Evolutionary conservation across 108 stramenopile species (phyloP).

Genomic region (Skeletonema costatum): DNA sequence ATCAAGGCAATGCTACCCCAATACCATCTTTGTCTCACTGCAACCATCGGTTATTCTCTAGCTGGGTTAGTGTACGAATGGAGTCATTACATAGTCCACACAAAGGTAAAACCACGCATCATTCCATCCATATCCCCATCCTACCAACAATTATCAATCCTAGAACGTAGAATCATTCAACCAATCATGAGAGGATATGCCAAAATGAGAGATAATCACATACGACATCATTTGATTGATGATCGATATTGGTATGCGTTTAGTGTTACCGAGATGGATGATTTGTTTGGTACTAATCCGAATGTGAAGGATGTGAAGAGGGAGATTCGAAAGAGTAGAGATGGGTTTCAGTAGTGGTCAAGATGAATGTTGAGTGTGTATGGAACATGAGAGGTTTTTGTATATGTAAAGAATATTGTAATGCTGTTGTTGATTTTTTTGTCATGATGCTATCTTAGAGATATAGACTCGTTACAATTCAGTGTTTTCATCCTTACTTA

Average conservation of each 20-base stretch:
- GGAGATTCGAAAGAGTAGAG: not conserved
- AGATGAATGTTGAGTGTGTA: no score
- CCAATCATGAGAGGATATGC: conserved; percentile 8
- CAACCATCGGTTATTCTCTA: conserved; percentile 61
- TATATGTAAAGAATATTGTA: no score
- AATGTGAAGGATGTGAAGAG: conserved; percentile 26
- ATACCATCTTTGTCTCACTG: conserved; percentile 44
- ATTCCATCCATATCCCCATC: conserved; percentile 14
- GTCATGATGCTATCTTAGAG: no score
- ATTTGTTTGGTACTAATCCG: conserved; percentile 71
- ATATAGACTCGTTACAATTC: no score
- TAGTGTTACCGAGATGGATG: conserved; percentile 61
- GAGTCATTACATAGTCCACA: conserved; percentile 78
- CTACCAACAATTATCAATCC: not conserved
- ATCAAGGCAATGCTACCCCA: conserved; percentile 45
- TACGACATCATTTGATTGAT: conserved; percentile 64
- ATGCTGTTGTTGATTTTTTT: no score
- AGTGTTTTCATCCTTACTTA: no score
- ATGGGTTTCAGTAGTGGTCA: not conserved
- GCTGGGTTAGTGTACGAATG: conserved; percentile 75
- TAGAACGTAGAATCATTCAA: not conserved
- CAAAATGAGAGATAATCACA: conserved; percentile 64
- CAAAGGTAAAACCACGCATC: conserved; percentile 48
- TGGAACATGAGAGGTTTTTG: no score
- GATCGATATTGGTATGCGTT: conserved; percentile 68